Conservation (phyloP, 495 filamentous ascomycete species). For the Emericellopsis terricola region DNA sequence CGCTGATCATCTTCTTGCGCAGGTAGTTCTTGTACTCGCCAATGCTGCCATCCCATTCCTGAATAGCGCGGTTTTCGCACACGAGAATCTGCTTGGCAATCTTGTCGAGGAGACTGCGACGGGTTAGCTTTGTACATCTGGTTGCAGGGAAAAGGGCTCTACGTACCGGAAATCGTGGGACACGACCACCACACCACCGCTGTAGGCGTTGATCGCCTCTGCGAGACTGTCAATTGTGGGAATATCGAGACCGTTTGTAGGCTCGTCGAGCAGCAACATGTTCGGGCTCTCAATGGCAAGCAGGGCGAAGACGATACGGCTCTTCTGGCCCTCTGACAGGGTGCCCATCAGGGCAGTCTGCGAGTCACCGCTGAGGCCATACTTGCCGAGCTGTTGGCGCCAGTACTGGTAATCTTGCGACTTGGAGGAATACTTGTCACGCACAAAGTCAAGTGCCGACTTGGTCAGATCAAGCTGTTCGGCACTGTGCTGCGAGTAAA, state of each 20-base stretch:
- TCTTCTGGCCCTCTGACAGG: slow-evolving; percentile 92
- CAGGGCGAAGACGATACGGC: slow-evolving; percentile 91
- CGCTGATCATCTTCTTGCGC: slow-evolving; percentile 83
- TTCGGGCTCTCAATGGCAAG: slow-evolving; percentile 93
- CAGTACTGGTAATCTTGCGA: slow-evolving; percentile 98
- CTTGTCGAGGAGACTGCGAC: slow-evolving; percentile 75
- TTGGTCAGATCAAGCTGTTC: slow-evolving; percentile 98
- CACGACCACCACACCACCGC: slow-evolving; percentile 92
- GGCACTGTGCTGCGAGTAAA: slow-evolving; percentile 95
- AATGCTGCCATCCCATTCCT: slow-evolving; percentile 76
- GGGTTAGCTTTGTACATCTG: neutral
- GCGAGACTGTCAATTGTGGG: slow-evolving; percentile 95
- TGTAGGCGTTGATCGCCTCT: slow-evolving; percentile 92
- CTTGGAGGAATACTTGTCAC: slow-evolving; percentile 79
- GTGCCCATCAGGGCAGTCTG: slow-evolving; percentile 98
- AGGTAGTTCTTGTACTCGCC: slow-evolving; percentile 94
- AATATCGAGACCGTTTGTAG: slow-evolving; percentile 98
- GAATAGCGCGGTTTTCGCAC: slow-evolving; percentile 88
- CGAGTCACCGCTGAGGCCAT: slow-evolving; percentile 76
- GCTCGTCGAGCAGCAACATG: slow-evolving; percentile 95
- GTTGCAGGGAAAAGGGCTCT: neutral
- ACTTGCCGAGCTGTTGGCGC: slow-evolving; percentile 90
- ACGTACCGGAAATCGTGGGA: slow-evolving; percentile 90
- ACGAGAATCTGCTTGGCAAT: slow-evolving; percentile 99
- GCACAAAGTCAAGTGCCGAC: slow-evolving; percentile 90